These are phyloP conservation scores for Helichrysum umbraculigerum DNA, from an alignment of 129 eudicot genomes.

Conservation along the genomic window DNA sequence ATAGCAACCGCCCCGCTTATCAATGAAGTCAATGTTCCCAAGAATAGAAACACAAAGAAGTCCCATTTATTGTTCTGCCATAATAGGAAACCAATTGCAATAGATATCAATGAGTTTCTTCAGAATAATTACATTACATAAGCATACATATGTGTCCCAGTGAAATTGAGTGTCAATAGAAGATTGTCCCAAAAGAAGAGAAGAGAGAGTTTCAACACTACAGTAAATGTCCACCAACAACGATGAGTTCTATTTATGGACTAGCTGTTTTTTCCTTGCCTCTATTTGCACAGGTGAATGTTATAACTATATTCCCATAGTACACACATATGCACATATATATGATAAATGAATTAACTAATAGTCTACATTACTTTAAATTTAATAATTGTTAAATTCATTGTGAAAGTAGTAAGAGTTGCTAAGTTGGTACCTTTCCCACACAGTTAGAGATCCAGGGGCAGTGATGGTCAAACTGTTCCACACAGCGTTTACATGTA, in stretches of 20 bases:
- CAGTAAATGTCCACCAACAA: neutral
- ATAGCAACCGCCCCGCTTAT: slow-evolving; percentile 54
- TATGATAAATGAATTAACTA: neutral
- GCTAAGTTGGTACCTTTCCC: slow-evolving; percentile 65
- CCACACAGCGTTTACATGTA: slow-evolving; percentile 78
- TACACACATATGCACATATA: neutral
- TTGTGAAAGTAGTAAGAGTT: neutral
- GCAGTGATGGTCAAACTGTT: slow-evolving; percentile 97
- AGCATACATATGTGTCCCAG: neutral
- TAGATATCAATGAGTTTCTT: slow-evolving; percentile 13
- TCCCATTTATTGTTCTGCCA: slow-evolving; percentile 94
- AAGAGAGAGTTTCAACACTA: neutral
- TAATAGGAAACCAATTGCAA: slow-evolving; percentile 12
- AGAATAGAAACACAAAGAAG: slow-evolving; percentile 64
- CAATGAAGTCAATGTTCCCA: slow-evolving; percentile 67
- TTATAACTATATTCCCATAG: neutral
- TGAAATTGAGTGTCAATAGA: neutral
- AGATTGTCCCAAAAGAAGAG: too few relatives aligned
- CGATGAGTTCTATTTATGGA: neutral
- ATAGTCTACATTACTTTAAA: neutral
- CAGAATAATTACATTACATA: neutral
- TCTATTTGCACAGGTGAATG: too few relatives aligned
- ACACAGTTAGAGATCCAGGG: slow-evolving; percentile 99
- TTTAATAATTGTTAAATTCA: neutral
- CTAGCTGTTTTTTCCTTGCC: neutral